Conservation (phyloP, 1,139 yeast species). For the Nakaseomyces nivariensis region DNA sequence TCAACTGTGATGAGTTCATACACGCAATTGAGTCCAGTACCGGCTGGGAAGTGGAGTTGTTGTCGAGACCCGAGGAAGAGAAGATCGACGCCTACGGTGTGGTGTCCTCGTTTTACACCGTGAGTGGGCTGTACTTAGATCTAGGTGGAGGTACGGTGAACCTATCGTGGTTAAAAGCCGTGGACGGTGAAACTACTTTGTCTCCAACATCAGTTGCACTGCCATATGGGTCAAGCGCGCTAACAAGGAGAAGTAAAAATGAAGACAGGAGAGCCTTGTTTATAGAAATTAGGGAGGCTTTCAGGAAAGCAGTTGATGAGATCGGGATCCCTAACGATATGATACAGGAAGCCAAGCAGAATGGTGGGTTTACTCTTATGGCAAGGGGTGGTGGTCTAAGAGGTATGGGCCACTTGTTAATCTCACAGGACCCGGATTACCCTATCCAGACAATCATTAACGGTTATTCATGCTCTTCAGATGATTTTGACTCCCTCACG, state of each 20-base stretch:
- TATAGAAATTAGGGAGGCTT: constrained; percentile 39
- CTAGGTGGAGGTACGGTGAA: constrained; percentile 59
- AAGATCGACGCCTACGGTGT: constrained; percentile 57
- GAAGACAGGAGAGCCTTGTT: constrained; percentile 39
- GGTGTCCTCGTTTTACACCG: constrained; percentile 52
- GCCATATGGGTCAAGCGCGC: constrained; percentile 61
- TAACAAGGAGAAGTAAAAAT: constrained; percentile 41
- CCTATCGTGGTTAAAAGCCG: constrained; percentile 51
- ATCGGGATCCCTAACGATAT: constrained; percentile 38
- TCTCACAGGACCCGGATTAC: constrained; percentile 42
- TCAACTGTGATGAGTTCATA: constrained; percentile 47
- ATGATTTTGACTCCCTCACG: constrained; percentile 40
- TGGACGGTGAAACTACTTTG: constrained; percentile 41
- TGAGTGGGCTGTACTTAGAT: constrained; percentile 56
- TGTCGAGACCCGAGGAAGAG: constrained; percentile 53
- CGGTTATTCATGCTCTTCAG: constrained; percentile 48
- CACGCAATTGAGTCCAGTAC: constrained; percentile 43
- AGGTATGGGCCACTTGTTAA: constrained; percentile 49
- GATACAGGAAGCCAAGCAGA: constrained; percentile 36
- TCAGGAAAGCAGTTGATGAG: constrained; percentile 38
- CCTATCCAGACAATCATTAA: constrained; percentile 54
- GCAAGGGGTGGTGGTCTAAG: constrained; percentile 63
- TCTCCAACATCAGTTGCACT: constrained; percentile 49
- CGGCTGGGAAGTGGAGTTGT: constrained; percentile 50
- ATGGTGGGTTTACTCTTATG: constrained; percentile 50